These are phyloP conservation scores for Ambrosia trifida DNA, from an alignment of 129 eudicot genomes.

Conservation along the genomic window DNA sequence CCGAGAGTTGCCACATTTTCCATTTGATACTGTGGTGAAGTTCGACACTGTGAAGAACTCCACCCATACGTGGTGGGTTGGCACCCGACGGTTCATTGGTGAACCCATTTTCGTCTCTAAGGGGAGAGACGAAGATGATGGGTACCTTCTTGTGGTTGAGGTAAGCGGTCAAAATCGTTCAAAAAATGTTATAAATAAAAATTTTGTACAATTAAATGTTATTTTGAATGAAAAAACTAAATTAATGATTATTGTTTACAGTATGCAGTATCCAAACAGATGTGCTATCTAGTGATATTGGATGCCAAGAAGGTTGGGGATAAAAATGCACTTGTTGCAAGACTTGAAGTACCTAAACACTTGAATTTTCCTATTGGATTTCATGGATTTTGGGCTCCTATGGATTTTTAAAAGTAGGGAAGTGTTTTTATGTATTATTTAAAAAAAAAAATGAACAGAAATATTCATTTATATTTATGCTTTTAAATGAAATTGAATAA, in stretches of 20 bases:
- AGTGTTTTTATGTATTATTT: not conserved
- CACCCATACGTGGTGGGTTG: constrained; percentile 60
- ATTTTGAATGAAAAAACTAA: not conserved
- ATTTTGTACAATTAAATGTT: not conserved
- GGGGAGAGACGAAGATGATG: constrained; percentile 72
- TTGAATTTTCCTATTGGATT: constrained; percentile 88
- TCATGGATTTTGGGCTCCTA: constrained; percentile 88
- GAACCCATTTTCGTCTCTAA: constrained; percentile 81
- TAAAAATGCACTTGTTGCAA: constrained; percentile 64
- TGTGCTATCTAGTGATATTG: constrained; percentile 64
- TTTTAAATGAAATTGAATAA: not conserved
- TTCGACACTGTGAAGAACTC: constrained; percentile 44
- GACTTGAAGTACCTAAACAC: constrained; percentile 75
- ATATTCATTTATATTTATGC: not conserved
- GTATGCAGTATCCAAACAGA: constrained; percentile 82
- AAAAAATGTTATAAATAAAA: not conserved
- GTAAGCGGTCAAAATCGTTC: constrained; percentile 29
- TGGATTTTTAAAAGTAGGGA: not conserved
- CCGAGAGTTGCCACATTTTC: constrained; percentile 67
- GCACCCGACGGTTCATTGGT: constrained; percentile 68
- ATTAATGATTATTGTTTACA: constrained; percentile 30
- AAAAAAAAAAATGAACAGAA: not conserved
- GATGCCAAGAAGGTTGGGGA: constrained; percentile 67
- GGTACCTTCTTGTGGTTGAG: constrained; percentile 89
- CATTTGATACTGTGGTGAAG: constrained; percentile 83